phyloP scores from a whole-genome alignment of 495 filamentous ascomycete species.

The Penicillium arizonense region DNA sequence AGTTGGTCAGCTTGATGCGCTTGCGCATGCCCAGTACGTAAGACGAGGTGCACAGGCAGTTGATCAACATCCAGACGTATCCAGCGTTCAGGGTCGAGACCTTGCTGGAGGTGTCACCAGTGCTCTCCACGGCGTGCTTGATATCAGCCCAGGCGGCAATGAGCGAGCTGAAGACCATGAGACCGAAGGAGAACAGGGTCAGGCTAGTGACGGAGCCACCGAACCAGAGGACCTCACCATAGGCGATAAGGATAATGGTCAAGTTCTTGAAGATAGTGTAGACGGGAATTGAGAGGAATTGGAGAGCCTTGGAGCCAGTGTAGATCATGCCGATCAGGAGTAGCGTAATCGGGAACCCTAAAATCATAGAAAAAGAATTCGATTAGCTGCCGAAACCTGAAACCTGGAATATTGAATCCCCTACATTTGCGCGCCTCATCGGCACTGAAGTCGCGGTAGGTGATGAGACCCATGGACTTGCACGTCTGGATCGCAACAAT shows the following conservation, averaged over 20 bases:
- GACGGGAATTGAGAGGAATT: constrained; percentile 94
- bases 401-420: constrained; percentile 20
- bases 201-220: constrained; percentile 87
- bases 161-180: constrained; percentile 95
- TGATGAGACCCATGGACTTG: constrained; percentile 82
- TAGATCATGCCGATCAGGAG: constrained; percentile 99
- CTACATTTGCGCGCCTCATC: constrained; percentile 91
- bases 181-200: constrained; percentile 90
- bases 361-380: constrained; percentile 3
- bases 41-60: constrained; percentile 91
- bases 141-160: constrained; percentile 99
- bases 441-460: constrained; percentile 83
- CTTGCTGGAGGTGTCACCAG: constrained; percentile 62
- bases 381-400: constrained; percentile 19
- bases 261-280: constrained; percentile 99
- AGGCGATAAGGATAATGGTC: constrained; percentile 98
- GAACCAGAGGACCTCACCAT: constrained; percentile 99
- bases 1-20: constrained; percentile 98
- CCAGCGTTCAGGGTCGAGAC: constrained; percentile 92
- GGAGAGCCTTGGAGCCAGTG: constrained; percentile 92
- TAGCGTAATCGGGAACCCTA: constrained; percentile 97
- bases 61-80: constrained; percentile 97
- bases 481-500: constrained; percentile 81
- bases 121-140: constrained; percentile 70
- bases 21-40: constrained; percentile 96